A percentile compares a stretch with the other conserved stretches of the same genome.
Conservation (phyloP, 345 rosid genomes). For the Atalantia buxifolia region DNA sequence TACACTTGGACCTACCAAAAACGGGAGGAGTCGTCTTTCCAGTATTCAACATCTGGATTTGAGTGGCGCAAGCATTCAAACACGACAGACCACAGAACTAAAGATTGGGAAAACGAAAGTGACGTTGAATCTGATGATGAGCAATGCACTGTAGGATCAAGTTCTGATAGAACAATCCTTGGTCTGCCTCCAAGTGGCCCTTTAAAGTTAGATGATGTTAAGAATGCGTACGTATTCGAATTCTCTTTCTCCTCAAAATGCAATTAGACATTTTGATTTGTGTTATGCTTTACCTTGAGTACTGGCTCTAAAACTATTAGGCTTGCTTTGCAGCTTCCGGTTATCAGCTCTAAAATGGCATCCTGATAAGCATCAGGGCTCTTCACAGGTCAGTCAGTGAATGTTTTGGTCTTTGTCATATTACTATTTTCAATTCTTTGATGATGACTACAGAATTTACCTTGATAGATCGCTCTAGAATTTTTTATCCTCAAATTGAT, state of each 20-base stretch:
- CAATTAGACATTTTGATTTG: not conserved
- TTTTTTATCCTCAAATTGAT: not conserved
- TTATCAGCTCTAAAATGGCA: slow-evolving; percentile 85
- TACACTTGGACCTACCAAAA: slow-evolving; percentile 41
- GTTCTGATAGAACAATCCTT: slow-evolving; percentile 56
- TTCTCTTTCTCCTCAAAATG: not conserved
- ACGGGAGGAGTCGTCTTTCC: slow-evolving; percentile 21
- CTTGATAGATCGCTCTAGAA: not conserved
- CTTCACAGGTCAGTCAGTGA: slow-evolving; percentile 50
- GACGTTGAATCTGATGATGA: slow-evolving; percentile 45
- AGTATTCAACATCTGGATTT: slow-evolving; percentile 37
- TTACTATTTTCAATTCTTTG: not conserved
- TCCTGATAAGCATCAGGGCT: slow-evolving; percentile 84
- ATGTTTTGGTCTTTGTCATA: not conserved
- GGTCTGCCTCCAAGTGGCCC: slow-evolving; percentile 71
- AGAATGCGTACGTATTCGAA: slow-evolving; percentile 56
- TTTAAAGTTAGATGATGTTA: slow-evolving; percentile 67
- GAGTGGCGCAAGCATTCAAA: slow-evolving; percentile 60
- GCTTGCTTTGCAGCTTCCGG: slow-evolving; percentile 57
- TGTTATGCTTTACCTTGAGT: not conserved
- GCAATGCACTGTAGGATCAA: slow-evolving; percentile 40
- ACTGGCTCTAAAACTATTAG: not conserved
- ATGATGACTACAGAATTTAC: not conserved
- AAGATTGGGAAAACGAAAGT: slow-evolving; percentile 37
- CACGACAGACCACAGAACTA: slow-evolving; percentile 34